phyloP scores from a whole-genome alignment of 805 yeast genomes.

The Pichia californica region DNA sequence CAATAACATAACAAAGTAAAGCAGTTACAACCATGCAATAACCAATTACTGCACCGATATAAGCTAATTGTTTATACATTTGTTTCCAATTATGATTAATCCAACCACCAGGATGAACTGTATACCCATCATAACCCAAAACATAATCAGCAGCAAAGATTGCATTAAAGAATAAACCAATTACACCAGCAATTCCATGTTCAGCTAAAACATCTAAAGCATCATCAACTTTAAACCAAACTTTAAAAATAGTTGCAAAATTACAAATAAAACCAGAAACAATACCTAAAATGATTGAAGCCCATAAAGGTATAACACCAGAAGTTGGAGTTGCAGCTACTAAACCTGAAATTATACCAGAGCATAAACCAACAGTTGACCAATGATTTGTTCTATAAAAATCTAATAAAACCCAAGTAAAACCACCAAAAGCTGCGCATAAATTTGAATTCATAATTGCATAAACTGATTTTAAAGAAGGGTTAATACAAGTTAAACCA shows the following conservation, averaged over 20 bases:
- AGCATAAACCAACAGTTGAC: conserved; percentile 92
- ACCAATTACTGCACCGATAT: conserved; percentile 65
- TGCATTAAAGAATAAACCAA: conserved; percentile 86
- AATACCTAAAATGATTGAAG: conserved; percentile 78
- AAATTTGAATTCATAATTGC: conserved; percentile 89
- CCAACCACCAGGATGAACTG: conserved; percentile 90
- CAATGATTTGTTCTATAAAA: conserved; percentile 82
- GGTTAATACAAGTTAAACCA: conserved; percentile 81
- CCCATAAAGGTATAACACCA: conserved; percentile 88
- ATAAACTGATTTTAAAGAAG: conserved; percentile 76
- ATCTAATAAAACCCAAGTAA: conserved; percentile 89
- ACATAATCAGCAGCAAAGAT: conserved; percentile 83
- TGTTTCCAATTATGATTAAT: conserved; percentile 85
- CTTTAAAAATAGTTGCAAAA: conserved; percentile 82
- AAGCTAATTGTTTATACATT: conserved; percentile 84
- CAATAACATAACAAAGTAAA: conserved; percentile 62
- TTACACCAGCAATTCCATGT: conserved; percentile 94
- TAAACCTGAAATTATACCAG: conserved; percentile 91
- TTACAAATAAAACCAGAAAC: conserved; percentile 81
- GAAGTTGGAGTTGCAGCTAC: conserved; percentile 97
- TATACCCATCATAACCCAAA: conserved; percentile 82
- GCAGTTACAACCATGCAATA: conserved; percentile 75
- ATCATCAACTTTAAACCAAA: conserved; percentile 77
- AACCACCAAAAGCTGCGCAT: conserved; percentile 84
- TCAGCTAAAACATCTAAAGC: conserved; percentile 95